Evolutionary conservation across 257 asterid genomes (phyloP).

Genomic region (Perilla frutescens): DNA sequence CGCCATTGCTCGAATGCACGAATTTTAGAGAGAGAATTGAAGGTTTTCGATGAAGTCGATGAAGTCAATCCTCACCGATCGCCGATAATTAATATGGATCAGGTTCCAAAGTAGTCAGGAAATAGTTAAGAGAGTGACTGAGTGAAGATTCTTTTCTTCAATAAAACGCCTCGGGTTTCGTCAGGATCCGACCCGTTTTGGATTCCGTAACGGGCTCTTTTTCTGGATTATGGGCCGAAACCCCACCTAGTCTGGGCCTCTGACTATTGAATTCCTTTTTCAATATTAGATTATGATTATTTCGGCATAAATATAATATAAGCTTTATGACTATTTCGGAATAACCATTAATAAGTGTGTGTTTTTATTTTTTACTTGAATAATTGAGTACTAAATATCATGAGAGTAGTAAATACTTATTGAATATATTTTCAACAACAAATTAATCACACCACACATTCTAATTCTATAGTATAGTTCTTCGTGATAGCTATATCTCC

Average conservation of each 20-base stretch:
- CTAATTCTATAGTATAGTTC: too few relatives aligned
- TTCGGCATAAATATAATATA: too few relatives aligned
- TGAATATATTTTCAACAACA: too few relatives aligned
- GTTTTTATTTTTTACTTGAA: too few relatives aligned
- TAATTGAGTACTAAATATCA: too few relatives aligned
- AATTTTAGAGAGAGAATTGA: slow-evolving; percentile 1
- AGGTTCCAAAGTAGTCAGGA: background rate
- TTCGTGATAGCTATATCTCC: too few relatives aligned
- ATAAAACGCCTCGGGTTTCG: slow-evolving; percentile 22
- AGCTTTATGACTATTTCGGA: too few relatives aligned
- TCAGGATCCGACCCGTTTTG: background rate
- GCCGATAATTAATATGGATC: background rate
- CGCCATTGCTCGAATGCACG: background rate
- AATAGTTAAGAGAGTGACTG: background rate
- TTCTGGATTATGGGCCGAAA: background rate
- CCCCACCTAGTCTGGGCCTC: background rate
- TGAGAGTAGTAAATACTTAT: too few relatives aligned
- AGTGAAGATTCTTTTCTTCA: slow-evolving; percentile 40
- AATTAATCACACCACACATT: too few relatives aligned
- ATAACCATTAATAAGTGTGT: too few relatives aligned
- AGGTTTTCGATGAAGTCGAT: slow-evolving; percentile 19
- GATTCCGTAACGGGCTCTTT: background rate
- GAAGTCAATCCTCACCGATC: slow-evolving; percentile 13
- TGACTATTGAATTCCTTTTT: too few relatives aligned
- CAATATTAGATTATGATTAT: too few relatives aligned